These are phyloP conservation scores for Yarrowia divulgata DNA, from an alignment of 805 yeast genomes.

Conservation along the genomic window DNA sequence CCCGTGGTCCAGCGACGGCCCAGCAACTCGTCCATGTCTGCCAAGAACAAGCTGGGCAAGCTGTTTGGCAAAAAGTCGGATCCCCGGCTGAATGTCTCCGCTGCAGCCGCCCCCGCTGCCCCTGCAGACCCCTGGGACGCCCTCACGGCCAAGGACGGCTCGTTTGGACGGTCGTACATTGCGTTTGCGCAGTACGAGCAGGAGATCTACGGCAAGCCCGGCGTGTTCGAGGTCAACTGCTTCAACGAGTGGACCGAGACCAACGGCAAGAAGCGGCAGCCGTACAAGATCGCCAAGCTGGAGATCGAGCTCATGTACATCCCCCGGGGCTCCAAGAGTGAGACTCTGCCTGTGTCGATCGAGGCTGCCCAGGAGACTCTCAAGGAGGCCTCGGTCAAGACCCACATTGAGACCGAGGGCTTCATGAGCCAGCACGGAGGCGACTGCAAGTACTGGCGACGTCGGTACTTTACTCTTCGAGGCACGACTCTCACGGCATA, in stretches of 20 bases:
- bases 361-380: conserved; percentile 52
- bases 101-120: not conserved
- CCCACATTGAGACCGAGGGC: conserved; percentile 58
- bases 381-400: conserved; percentile 44
- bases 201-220: conserved; percentile 62
- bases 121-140: conserved; percentile 31
- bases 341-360: conserved; percentile 60
- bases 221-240: conserved; percentile 63
- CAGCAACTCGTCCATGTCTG: conserved; percentile 16
- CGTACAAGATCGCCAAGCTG: conserved; percentile 59
- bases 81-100: not conserved
- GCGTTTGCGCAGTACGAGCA: conserved; percentile 66
- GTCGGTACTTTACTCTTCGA: conserved; percentile 74
- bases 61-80: conserved; percentile 39
- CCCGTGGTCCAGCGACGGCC: conserved; percentile 24
- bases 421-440: conserved; percentile 90
- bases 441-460: conserved; percentile 76
- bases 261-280: conserved; percentile 40
- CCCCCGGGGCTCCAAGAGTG: conserved; percentile 59
- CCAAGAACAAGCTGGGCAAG: conserved; percentile 39
- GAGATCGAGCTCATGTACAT: conserved; percentile 64
- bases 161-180: conserved; percentile 54
- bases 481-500: conserved; percentile 79
- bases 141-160: conserved; percentile 32
- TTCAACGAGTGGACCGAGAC: conserved; percentile 45